Evolutionary conservation across 2,329 filamentous ascomycete species (phyloP), one percentile per base, ranked within the genome.

Genomic region (Sporothrix pallida): DNA sequence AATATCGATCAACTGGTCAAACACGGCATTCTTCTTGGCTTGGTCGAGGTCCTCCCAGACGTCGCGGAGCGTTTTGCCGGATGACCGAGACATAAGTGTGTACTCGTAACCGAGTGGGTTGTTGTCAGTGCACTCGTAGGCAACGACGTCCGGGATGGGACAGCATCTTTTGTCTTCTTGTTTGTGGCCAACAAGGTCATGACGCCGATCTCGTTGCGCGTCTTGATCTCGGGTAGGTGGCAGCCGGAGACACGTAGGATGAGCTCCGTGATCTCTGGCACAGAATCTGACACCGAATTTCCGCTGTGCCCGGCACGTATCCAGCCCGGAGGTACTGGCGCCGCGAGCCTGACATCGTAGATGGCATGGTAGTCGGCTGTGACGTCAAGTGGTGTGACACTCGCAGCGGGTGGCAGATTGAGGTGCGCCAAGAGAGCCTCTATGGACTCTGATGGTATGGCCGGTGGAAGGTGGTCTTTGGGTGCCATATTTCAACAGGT

Each of bases 191-290:
- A 7, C 50, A 8, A 15, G 44, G 50, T 50, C 50, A 54, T 58
- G 31, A 42, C 31, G 17, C 67, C 67, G 23, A 69, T 50, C 17
- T 56, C 67, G 31, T 58, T 70, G 17, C 48, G 67, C 67, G 67
- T 70, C 67, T 56, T 44, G 50, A 56, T 56, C 2, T 12, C 46
- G 3, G 50, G 26, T 15, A 58, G 17, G 26, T 70, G 67, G 17
- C 15, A 15, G 15, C 67, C 48, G 5, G 50, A 42, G 17, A 56
- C 31, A 12, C 67, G 50, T 15, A 70, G 67, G 17, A 70, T 15
- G 3, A 56, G 67, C 0, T 44, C 17, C 8, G 15, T 54, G 26
- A 44, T 37, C 4, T 37, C 31, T 37, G 31, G 31, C 31, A 37
- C 31, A 37, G 31, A 37, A 37, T 37, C 31, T 37, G 31, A 37